Evolutionary conservation across 2,329 filamentous ascomycete species (phyloP).

Genomic region (Capronia epimyces): DNA sequence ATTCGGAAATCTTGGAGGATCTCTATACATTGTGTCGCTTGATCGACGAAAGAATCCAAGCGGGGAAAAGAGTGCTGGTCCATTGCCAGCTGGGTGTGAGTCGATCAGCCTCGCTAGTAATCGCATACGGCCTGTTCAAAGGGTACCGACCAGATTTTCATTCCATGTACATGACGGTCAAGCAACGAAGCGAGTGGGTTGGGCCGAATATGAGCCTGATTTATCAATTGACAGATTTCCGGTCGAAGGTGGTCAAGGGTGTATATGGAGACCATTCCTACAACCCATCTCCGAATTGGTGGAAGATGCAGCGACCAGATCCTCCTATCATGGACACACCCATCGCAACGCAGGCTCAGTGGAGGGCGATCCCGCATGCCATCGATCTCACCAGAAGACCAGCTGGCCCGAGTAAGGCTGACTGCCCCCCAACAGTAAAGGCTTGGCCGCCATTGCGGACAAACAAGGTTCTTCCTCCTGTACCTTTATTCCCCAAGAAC

Average conservation of each 20-base stretch:
- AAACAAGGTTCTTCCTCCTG: slow-evolving; percentile 27
- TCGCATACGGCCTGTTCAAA: slow-evolving; percentile 61
- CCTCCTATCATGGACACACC: slow-evolving; percentile 15
- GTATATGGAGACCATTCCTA: slow-evolving; percentile 27
- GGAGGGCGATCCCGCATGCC: slow-evolving; percentile 1
- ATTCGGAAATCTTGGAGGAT: slow-evolving; percentile 62
- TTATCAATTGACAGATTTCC: slow-evolving; percentile 62
- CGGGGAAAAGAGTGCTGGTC: slow-evolving; percentile 57
- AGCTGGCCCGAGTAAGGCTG: neutral
- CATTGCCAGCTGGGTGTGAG: slow-evolving; percentile 63
- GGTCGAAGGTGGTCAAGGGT: slow-evolving; percentile 38
- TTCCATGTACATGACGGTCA: slow-evolving; percentile 59
- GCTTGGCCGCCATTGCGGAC: slow-evolving; percentile 7
- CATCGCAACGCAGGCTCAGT: slow-evolving; percentile 12
- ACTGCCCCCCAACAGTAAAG: neutral
- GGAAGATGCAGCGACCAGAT: slow-evolving; percentile 11
- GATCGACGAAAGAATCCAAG: slow-evolving; percentile 54
- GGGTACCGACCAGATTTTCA: slow-evolving; percentile 58
- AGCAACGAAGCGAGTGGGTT: slow-evolving; percentile 61
- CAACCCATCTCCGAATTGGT: slow-evolving; percentile 22
- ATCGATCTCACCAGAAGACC: slow-evolving; percentile 6
- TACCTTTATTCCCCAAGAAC: slow-evolving; percentile 25
- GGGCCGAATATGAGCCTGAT: slow-evolving; percentile 65
- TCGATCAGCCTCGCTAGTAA: slow-evolving; percentile 60
- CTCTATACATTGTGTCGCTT: slow-evolving; percentile 55